A percentile compares a stretch with the other conserved stretches of the same genome.
Conservation (phyloP, 768 basidiomycete species). For the Rhodotorula kratochvilovae region DNA sequence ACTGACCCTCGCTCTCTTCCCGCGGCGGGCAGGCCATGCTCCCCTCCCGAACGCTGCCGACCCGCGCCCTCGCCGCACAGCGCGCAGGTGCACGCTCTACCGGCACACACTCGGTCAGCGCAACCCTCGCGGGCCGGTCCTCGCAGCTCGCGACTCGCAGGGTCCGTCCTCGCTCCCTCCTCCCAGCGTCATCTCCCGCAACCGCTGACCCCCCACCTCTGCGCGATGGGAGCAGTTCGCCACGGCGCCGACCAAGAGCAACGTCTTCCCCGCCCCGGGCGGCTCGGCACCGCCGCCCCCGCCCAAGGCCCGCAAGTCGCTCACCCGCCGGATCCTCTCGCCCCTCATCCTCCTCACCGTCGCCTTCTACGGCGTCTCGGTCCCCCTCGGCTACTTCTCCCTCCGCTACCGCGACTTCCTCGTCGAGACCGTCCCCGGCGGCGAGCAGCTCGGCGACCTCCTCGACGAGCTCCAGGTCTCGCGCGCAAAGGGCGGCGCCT, state of each 20-base stretch:
- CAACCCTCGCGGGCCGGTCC: background rate
- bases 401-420: slow-evolving; percentile 76
- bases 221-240: background rate
- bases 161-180: background rate
- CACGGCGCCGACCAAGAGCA: slow-evolving; percentile 21
- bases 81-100: background rate
- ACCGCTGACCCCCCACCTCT: no score
- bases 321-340: slow-evolving; percentile 39
- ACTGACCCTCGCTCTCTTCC: no score
- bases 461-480: slow-evolving; percentile 60
- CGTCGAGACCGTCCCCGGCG: slow-evolving; percentile 71
- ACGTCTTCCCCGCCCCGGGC: slow-evolving; percentile 12
- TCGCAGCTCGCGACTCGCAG: background rate
- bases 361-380: slow-evolving; percentile 41
- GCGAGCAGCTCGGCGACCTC: slow-evolving; percentile 69
- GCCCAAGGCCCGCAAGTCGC: slow-evolving; percentile 26
- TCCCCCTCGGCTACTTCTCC: slow-evolving; percentile 38
- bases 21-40: background rate
- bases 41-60: background rate
- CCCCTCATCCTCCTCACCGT: slow-evolving; percentile 34
- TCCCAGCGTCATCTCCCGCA: no score
- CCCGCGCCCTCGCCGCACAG: background rate
- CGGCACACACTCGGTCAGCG: background rate
- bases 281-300: background rate
- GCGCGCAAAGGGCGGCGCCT: slow-evolving; percentile 2